phyloP scores from a whole-genome alignment of 208 protist genomes.

The Trypanosoma cruzi region DNA sequence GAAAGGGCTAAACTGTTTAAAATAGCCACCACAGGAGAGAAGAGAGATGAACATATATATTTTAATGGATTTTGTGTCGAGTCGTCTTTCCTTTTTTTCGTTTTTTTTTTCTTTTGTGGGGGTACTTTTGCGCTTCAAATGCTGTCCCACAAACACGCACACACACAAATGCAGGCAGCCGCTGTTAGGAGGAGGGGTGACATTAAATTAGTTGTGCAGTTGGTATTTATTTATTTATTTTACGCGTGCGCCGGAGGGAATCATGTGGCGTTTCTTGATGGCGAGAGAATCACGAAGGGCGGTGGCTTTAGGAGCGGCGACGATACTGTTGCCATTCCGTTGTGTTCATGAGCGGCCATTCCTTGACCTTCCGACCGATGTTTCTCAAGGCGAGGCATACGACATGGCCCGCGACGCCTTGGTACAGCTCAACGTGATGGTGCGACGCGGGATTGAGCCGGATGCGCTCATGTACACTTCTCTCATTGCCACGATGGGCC shows the following conservation, averaged over 20 bases:
- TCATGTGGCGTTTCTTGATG: constrained; percentile 18
- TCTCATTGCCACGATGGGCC: constrained; percentile 89
- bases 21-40: not conserved
- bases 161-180: constrained; percentile 22
- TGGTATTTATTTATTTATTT: not conserved
- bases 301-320: constrained; percentile 31
- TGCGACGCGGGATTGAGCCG: constrained; percentile 87
- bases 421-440: constrained; percentile 94
- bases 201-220: not conserved
- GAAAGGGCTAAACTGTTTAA: not conserved
- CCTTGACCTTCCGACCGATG: constrained; percentile 49
- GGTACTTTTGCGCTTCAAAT: constrained; percentile 34
- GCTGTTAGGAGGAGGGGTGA: not conserved
- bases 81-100: not conserved
- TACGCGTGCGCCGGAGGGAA: not conserved
- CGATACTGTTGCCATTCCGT: constrained; percentile 1
- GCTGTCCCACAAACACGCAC: constrained; percentile 45
- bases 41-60: not conserved
- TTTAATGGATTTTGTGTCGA: too few relatives aligned
- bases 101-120: not conserved
- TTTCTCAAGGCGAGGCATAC: constrained; percentile 64
- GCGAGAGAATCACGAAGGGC: constrained; percentile 32
- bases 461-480: constrained; percentile 94
- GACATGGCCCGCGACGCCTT: constrained; percentile 78
- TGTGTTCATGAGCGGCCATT: constrained; percentile 69